Evolutionary conservation across 2,329 filamentous ascomycete species (phyloP).

Genomic region (Zelopaecilomyces penicillatus): DNA sequence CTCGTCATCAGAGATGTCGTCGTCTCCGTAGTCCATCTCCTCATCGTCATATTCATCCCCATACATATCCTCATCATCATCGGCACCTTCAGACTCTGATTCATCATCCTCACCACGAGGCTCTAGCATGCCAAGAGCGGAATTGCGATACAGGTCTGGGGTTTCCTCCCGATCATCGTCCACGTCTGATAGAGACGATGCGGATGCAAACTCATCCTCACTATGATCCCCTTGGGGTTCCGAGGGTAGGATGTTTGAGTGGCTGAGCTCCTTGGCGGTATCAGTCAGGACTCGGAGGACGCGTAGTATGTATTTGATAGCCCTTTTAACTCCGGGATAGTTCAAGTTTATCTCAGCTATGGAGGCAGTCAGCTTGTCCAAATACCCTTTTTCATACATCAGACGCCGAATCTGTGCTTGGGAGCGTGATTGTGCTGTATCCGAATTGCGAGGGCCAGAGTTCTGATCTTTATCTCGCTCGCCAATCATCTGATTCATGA

Average conservation of each 20-base stretch:
- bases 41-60: conserved; percentile 85
- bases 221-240: conserved; percentile 57
- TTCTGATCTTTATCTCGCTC: conserved; percentile 60
- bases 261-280: conserved; percentile 78
- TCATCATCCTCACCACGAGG: conserved; percentile 73
- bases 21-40: conserved; percentile 83
- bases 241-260: conserved; percentile 64
- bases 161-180: conserved; percentile 88
- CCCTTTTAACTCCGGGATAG: conserved; percentile 84
- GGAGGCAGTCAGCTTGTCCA: conserved; percentile 78
- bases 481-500: conserved; percentile 87
- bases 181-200: conserved; percentile 81
- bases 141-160: conserved; percentile 93
- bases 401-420: conserved; percentile 81
- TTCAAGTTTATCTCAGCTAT: conserved; percentile 95
- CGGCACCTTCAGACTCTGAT: conserved; percentile 63
- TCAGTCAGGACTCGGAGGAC: conserved; percentile 81
- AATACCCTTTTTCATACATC: conserved; percentile 98
- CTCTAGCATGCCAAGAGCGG: conserved; percentile 89
- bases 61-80: conserved; percentile 86
- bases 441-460: conserved; percentile 30
- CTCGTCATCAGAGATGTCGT: conserved; percentile 73
- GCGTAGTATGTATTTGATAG: conserved; percentile 91
- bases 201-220: conserved; percentile 81
- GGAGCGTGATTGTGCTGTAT: conserved; percentile 43